These are phyloP conservation scores for Allantophomopsis lycopodina DNA, from an alignment of 2,329 filamentous ascomycete species.

Conservation along the genomic window DNA sequence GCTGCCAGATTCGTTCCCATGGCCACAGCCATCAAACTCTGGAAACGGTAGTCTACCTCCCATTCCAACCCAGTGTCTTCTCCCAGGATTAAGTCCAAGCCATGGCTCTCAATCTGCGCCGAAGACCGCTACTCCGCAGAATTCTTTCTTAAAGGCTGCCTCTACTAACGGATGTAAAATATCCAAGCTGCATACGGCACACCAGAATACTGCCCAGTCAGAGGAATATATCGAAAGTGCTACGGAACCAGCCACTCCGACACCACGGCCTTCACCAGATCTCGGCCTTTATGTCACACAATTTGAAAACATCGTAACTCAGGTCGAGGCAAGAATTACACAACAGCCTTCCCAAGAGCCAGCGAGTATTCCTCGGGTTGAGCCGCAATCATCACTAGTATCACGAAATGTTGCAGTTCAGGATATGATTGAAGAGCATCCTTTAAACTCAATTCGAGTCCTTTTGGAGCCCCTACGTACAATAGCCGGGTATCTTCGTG, in stretches of 20 bases:
- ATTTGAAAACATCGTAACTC: not conserved
- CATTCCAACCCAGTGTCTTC: constrained; percentile 20
- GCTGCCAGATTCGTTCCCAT: too few species aligned
- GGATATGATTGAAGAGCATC: not conserved
- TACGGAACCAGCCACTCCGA: constrained; percentile 2
- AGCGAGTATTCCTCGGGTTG: not conserved
- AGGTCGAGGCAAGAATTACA: not conserved
- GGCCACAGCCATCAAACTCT: too few species aligned
- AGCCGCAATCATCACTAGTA: not conserved
- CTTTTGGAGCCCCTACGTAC: constrained; percentile 2
- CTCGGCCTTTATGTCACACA: constrained; percentile 11
- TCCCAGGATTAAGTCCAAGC: constrained; percentile 6
- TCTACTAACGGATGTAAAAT: too few species aligned
- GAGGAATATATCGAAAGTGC: constrained; percentile 1
- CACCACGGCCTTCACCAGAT: constrained; percentile 6
- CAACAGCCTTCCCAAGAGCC: not conserved
- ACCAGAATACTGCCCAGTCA: not conserved
- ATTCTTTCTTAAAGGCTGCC: too few species aligned
- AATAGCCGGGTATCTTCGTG: constrained; percentile 2
- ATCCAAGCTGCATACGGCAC: too few species aligned
- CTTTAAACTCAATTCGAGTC: not conserved
- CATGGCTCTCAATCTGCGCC: too few species aligned
- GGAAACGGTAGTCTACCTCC: constrained; percentile 12
- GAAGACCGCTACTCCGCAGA: too few species aligned
- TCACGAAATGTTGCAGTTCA: not conserved